Base-by-base conservation (phyloP, 2,329 filamentous ascomycete genomes). In the Helotiales sp. region DNA sequence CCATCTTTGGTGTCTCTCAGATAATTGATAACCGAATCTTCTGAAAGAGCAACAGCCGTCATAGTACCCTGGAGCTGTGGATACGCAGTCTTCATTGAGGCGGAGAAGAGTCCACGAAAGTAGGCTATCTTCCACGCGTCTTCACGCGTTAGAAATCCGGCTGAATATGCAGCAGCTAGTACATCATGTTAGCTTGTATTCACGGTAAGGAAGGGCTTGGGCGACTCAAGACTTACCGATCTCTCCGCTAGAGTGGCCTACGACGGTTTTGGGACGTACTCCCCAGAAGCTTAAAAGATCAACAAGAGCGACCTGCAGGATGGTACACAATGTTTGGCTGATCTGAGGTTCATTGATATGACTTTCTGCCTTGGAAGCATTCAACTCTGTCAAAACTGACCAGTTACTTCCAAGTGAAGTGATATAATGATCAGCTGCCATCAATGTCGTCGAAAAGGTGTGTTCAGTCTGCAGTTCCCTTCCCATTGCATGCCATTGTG, bases 31-130 rank as follows among this genome's bases (percentile, higher is more conserved):
- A 62, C 12, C 22, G 52, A 44, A 27, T 54, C 40, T 17, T 55
- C 19, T 5, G 52, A 50, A 7, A 65, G 29, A 29, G 63, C 82
- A 1, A 82, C 79, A 1, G 82, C 82, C 65, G 83, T 73, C 82
- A 85, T 85, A 12, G 75, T 69, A 0, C 81, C 81, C 13, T 19
- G n/a, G n/a, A n/a, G n/a, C n/a, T n/a, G n/a, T n/a, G n/a, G n/a
- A n/a, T n/a, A n/a, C n/a, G n/a, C n/a, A n/a, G n/a, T n/a, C n/a
- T 29, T 13, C 27, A 30, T 44, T 12, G 2, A 53, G 25, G 13
- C 49, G 50, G 10, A 25, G 8, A 44, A 42, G 2, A 51, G 13
- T 7, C 69, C 71, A 15, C 70, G 61, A 50, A 66, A 65, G 46
- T 66, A 72, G 1, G 67, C 62, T 3, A 66, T 52, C 3, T 61